Percentiles rank a stretch among this genome's conserved stretches.
These are phyloP conservation scores for Diaporthe humulicola DNA, from an alignment of 2,329 filamentous ascomycete species.

Conservation along the genomic window DNA sequence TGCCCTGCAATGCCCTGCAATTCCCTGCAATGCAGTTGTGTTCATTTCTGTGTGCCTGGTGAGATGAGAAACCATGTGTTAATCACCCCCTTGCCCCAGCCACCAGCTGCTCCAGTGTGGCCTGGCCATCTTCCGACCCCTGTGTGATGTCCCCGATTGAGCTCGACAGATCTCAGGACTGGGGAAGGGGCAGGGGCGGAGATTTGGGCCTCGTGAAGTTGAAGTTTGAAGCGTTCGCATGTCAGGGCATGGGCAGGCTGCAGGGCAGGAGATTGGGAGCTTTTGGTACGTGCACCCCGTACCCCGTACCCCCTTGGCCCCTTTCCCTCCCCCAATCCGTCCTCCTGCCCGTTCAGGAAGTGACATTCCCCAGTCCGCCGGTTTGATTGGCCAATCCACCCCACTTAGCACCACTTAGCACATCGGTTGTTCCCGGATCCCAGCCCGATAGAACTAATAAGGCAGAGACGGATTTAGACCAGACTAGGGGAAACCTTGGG, in stretches of 20 bases:
- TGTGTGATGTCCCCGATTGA: constrained; percentile 18
- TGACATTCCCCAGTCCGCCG: neutral
- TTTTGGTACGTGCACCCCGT: neutral
- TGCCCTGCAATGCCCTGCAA: neutral
- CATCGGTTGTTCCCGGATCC: constrained; percentile 19
- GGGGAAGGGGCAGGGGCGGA: constrained; percentile 21
- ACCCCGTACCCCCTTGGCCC: neutral
- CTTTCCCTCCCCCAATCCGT: neutral
- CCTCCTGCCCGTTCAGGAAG: constrained; percentile 34
- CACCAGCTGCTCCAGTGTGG: neutral
- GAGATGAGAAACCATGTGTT: neutral
- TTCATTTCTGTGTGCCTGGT: neutral
- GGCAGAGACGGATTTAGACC: constrained; percentile 30
- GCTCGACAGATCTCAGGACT: constrained; percentile 24
- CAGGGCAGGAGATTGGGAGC: constrained; percentile 30
- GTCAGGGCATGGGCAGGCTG: constrained; percentile 17
- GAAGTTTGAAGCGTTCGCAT: constrained; percentile 6
- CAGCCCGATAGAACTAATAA: neutral
- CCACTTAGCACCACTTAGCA: constrained; percentile 13
- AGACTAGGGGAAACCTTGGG: constrained; percentile 11
- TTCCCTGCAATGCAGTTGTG: too few relatives aligned
- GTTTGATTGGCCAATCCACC: constrained; percentile 11
- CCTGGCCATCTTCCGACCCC: neutral
- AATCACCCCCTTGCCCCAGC: constrained; percentile 5
- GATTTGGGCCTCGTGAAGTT: constrained; percentile 34